A percentile compares a stretch with the other conserved stretches of the same genome.
These are phyloP conservation scores for Colletotrichum falcatum DNA, from an alignment of 2,329 filamentous ascomycete species.

Conservation along the genomic window DNA sequence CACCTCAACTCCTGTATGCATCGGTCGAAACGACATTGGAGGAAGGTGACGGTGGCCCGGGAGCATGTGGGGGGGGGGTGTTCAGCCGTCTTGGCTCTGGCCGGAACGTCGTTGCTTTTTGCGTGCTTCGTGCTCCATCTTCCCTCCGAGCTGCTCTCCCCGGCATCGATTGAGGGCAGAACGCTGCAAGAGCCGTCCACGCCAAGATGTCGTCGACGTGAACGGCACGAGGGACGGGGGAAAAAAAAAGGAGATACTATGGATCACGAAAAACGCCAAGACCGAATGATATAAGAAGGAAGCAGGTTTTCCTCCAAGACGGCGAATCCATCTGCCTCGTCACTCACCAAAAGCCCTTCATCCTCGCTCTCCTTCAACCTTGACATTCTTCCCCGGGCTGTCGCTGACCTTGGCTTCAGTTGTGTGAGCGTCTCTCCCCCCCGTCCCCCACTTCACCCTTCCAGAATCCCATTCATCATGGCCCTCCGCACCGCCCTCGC, in stretches of 20 bases:
- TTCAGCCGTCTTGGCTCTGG: conserved; percentile 5
- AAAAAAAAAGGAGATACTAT: not conserved
- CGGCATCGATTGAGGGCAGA: no score
- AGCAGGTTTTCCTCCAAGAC: not conserved
- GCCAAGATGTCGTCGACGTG: conserved; percentile 27
- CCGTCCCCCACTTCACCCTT: not conserved
- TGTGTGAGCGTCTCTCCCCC: not conserved
- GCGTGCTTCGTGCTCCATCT: not conserved
- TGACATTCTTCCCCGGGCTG: not conserved
- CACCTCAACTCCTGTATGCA: not conserved
- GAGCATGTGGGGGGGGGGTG: conserved; percentile 21
- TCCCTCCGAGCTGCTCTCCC: no score
- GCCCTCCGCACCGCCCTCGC: conserved; percentile 29
- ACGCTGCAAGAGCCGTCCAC: not conserved
- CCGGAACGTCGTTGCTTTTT: conserved; percentile 19
- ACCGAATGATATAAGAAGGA: conserved; percentile 23
- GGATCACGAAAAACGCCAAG: conserved; percentile 25
- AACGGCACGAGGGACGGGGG: not conserved
- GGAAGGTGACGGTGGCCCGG: conserved; percentile 30
- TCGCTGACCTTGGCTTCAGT: not conserved
- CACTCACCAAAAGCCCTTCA: conserved; percentile 26
- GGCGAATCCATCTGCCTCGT: not conserved
- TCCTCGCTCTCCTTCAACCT: conserved; percentile 5
- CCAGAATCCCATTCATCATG: conserved; percentile 24
- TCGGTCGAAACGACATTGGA: conserved; percentile 24